Conservation (phyloP, 352 stramenopile genomes). For the Pythium aquatile region DNA sequence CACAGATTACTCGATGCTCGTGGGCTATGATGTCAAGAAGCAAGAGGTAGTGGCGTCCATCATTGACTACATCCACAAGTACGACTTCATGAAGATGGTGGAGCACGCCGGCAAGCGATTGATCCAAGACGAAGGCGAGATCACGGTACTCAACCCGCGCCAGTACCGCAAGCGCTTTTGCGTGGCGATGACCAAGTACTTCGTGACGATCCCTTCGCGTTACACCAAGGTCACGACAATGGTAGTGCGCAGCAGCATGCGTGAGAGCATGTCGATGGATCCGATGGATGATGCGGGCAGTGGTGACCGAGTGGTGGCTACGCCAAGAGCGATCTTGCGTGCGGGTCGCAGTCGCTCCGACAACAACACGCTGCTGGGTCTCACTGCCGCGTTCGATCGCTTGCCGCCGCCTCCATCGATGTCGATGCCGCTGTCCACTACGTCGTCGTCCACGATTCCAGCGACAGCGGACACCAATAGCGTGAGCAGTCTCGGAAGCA, state of each 20-base stretch:
- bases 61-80: slow-evolving; percentile 91
- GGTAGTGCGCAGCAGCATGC: slow-evolving; percentile 41
- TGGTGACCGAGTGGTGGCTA: slow-evolving; percentile 6
- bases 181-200: slow-evolving; percentile 88
- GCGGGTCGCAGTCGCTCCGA: slow-evolving; percentile 12
- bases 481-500: slow-evolving; percentile 22
- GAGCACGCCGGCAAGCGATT: slow-evolving; percentile 86
- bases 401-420: neutral
- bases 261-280: slow-evolving; percentile 11
- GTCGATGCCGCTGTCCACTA: neutral
- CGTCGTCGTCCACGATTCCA: neutral
- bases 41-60: slow-evolving; percentile 87
- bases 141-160: slow-evolving; percentile 85
- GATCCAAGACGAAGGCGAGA: slow-evolving; percentile 88
- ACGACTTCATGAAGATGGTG: slow-evolving; percentile 90
- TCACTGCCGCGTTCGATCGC: slow-evolving; percentile 15
- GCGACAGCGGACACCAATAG: neutral
- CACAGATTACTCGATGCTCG: slow-evolving; percentile 88
- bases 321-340: neutral
- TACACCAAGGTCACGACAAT: slow-evolving; percentile 82
- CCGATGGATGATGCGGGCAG: slow-evolving; percentile 6
- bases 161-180: slow-evolving; percentile 88
- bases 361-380: slow-evolving; percentile 22
- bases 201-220: slow-evolving; percentile 82
- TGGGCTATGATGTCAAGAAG: slow-evolving; percentile 84